Percentiles rank a stretch among this genome's conserved stretches.
Conservation (phyloP, 768 basidiomycete species). For the Mycena latifolia region DNA sequence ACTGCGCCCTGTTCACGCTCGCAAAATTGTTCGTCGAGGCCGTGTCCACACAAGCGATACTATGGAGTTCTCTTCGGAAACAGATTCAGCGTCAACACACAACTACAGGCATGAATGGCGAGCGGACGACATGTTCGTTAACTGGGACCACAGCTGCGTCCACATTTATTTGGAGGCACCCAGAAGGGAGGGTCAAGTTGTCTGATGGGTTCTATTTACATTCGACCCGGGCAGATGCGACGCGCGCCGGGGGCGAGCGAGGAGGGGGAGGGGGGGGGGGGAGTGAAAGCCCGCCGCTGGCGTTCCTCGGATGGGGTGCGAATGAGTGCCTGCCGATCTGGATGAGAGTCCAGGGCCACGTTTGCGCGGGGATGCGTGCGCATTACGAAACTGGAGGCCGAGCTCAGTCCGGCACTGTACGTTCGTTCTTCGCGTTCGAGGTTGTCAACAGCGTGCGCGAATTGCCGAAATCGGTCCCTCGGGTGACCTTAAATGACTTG, state of each 20-base stretch:
- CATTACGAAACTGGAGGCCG: slow-evolving; percentile 3
- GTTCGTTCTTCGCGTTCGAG: background rate
- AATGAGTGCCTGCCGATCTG: background rate
- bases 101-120: no score
- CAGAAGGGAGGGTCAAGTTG: no score
- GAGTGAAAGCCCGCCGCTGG: no score
- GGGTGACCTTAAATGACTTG: slow-evolving; percentile 3
- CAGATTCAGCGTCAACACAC: no score
- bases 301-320: slow-evolving; percentile 17
- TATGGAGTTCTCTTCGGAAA: no score
- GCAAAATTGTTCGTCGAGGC: no score
- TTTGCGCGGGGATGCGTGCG: background rate
- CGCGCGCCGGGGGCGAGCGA: background rate
- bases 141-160: no score
- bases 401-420: slow-evolving; percentile 6
- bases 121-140: no score
- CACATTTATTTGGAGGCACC: no score
- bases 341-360: background rate
- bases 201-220: no score
- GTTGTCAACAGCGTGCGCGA: background rate
- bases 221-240: slow-evolving; percentile 32
- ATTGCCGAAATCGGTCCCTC: background rate
- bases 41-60: no score
- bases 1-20: no score
- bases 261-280: slow-evolving; percentile 10